A percentile compares a stretch with the other conserved stretches of the same genome.
These are phyloP conservation scores for Thinopyrum elongatum DNA, from an alignment of 176 grass and related monocot genomes.

Conservation along the genomic window DNA sequence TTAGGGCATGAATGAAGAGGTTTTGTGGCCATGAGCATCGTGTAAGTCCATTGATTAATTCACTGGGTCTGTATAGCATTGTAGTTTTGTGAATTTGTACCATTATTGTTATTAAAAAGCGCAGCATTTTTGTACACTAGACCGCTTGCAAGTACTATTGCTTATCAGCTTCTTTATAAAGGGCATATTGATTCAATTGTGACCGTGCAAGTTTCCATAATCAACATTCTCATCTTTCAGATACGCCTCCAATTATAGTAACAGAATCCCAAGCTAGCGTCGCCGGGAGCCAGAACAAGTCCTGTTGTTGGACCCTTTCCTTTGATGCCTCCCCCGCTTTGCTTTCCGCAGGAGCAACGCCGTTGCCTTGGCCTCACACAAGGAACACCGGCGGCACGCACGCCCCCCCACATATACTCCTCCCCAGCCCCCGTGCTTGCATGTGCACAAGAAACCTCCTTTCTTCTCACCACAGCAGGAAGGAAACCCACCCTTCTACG, in stretches of 20 bases:
- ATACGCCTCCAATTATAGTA: not conserved
- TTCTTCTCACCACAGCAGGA: not conserved
- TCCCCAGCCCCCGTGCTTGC: not conserved
- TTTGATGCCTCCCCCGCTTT: conserved; percentile 51
- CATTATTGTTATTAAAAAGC: not conserved
- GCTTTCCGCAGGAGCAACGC: conserved; percentile 46
- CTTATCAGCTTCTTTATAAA: not conserved
- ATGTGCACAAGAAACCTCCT: conserved; percentile 2
- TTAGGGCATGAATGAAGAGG: not conserved
- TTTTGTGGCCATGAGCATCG: not conserved
- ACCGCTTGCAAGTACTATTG: not conserved
- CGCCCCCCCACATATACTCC: not conserved
- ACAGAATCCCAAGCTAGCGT: conserved; percentile 29
- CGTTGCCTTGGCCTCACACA: conserved; percentile 37
- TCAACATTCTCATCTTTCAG: not conserved
- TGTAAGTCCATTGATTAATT: not conserved
- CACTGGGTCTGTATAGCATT: conserved; percentile 18
- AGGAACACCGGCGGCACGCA: conserved; percentile 6
- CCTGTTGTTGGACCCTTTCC: conserved; percentile 40
- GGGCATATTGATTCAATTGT: not conserved
- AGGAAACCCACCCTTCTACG: not conserved
- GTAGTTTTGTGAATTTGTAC: conserved; percentile 13
- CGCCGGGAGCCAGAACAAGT: not conserved
- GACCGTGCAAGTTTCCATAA: not conserved
- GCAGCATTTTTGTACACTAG: not conserved